phyloP scores from a whole-genome alignment of 2,329 filamentous ascomycete genomes.

The Penicillium sp. region DNA sequence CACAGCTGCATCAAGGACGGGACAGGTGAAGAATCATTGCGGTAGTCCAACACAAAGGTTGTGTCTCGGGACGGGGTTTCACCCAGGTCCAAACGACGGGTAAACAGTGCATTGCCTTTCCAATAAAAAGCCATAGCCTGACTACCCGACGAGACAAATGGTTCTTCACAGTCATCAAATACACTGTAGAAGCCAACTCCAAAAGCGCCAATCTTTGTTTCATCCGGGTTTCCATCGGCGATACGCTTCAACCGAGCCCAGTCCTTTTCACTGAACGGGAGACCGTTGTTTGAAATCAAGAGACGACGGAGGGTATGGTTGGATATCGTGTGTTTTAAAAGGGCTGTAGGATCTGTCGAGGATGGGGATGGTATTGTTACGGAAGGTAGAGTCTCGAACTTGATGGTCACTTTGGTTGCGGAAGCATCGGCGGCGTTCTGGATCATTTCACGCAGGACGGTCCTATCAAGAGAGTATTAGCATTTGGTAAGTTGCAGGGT shows the following conservation, averaged over 20 bases:
- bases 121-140: slow-evolving; percentile 99
- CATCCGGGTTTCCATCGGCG: slow-evolving; percentile 97
- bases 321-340: slow-evolving; percentile 80
- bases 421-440: slow-evolving; percentile 98
- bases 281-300: slow-evolving; percentile 91
- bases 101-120: slow-evolving; percentile 98
- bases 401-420: slow-evolving; percentile 85
- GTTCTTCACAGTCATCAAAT: slow-evolving; percentile 97
- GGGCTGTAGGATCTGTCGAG: slow-evolving; percentile 69
- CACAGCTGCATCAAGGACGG: slow-evolving; percentile 85
- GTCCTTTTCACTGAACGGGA: slow-evolving; percentile 85
- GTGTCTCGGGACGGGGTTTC: slow-evolving; percentile 72
- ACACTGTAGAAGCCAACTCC: slow-evolving; percentile 99
- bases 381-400: slow-evolving; percentile 89
- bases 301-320: slow-evolving; percentile 86
- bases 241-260: slow-evolving; percentile 95
- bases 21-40: slow-evolving; percentile 83
- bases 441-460: slow-evolving; percentile 84
- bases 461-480: slow-evolving; percentile 45
- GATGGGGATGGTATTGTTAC: slow-evolving; percentile 72
- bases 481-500: not conserved
- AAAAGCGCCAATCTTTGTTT: slow-evolving; percentile 98
- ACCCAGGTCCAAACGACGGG: slow-evolving; percentile 78
- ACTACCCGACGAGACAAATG: slow-evolving; percentile 89
- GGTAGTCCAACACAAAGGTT: slow-evolving; percentile 92